Evolutionary conservation across 495 filamentous ascomycete genomes (phyloP).

Genomic region (Neurospora sp.): DNA sequence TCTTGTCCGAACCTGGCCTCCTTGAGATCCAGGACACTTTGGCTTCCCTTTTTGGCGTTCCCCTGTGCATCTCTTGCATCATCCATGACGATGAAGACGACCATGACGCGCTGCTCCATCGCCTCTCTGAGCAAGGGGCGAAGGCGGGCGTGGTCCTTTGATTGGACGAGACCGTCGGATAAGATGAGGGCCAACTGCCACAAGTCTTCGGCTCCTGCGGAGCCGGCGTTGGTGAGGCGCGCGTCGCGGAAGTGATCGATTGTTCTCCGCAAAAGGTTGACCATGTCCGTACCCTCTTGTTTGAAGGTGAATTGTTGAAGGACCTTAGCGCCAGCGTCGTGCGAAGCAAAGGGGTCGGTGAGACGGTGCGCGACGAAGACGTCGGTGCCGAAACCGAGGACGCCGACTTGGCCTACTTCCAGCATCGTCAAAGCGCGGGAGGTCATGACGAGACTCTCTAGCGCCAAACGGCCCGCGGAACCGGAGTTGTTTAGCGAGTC

Average conservation of each 20-base stretch:
- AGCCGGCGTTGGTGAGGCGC: slow-evolving; percentile 39
- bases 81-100: slow-evolving; percentile 95
- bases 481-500: slow-evolving; percentile 41
- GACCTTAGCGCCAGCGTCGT: slow-evolving; percentile 70
- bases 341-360: slow-evolving; percentile 59
- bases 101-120: slow-evolving; percentile 90
- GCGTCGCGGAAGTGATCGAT: slow-evolving; percentile 76
- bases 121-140: slow-evolving; percentile 73
- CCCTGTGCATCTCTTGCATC: slow-evolving; percentile 37
- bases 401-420: slow-evolving; percentile 81
- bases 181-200: slow-evolving; percentile 95
- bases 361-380: slow-evolving; percentile 87
- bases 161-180: slow-evolving; percentile 83
- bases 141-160: slow-evolving; percentile 66
- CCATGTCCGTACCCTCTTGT: slow-evolving; percentile 76
- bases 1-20: slow-evolving; percentile 67
- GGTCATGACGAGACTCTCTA: slow-evolving; percentile 86
- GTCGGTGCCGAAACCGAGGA: slow-evolving; percentile 80
- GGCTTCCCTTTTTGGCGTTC: slow-evolving; percentile 22
- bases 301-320: slow-evolving; percentile 80
- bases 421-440: slow-evolving; percentile 77
- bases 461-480: slow-evolving; percentile 55
- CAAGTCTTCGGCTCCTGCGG: slow-evolving; percentile 60
- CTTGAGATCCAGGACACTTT: slow-evolving; percentile 67
- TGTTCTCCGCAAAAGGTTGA: slow-evolving; percentile 61